phyloP scores from a whole-genome alignment of 2,329 filamentous ascomycete species.

The Calonectria pteridis region DNA sequence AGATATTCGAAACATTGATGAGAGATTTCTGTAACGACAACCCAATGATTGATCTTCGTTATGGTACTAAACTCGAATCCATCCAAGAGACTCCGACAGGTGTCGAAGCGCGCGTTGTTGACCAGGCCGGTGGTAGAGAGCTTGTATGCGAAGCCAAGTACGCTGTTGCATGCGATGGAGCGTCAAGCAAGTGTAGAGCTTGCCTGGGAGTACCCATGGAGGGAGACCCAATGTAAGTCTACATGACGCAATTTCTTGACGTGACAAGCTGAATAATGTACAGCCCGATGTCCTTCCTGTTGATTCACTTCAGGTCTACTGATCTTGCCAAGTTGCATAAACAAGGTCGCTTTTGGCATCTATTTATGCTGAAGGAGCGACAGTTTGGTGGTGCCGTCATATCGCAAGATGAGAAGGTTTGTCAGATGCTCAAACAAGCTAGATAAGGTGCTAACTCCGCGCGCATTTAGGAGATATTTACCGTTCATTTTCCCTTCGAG shows the following conservation, averaged over 20 bases:
- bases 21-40: constrained; percentile 10
- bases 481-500: background rate
- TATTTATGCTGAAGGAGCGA: constrained; percentile 3
- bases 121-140: background rate
- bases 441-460: background rate
- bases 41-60: constrained; percentile 11
- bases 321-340: constrained; percentile 4
- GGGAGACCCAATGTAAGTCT: constrained; percentile 12
- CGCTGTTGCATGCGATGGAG: constrained; percentile 13
- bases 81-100: background rate
- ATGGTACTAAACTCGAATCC: background rate
- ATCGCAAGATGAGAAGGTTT: constrained; percentile 14
- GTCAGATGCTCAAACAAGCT: background rate
- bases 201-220: constrained; percentile 1
- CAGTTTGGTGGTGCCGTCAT: constrained; percentile 9
- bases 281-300: background rate
- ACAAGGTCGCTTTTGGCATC: constrained; percentile 19
- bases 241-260: too few relatives aligned
- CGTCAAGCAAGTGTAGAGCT: constrained; percentile 1
- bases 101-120: background rate
- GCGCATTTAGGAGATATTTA: background rate
- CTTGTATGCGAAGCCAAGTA: background rate
- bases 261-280: background rate
- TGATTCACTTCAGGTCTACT: constrained; percentile 13
- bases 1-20: constrained; percentile 13